Evolutionary conservation across 1,139 yeast genomes (phyloP).

Genomic region (Yamadazyma friedrichii): DNA sequence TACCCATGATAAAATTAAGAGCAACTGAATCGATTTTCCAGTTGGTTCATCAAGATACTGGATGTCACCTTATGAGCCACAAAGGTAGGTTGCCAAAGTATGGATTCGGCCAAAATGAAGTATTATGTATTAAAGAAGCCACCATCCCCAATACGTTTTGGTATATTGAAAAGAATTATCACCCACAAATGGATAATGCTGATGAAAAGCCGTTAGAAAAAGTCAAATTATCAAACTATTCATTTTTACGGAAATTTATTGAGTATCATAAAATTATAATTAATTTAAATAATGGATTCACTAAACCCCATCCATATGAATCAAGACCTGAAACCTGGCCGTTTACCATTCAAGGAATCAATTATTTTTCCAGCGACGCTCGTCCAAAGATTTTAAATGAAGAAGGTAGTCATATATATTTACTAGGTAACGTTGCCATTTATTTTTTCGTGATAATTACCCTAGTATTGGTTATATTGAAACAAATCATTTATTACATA

Average conservation of each 20-base stretch:
- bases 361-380: constrained; percentile 25
- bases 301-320: constrained; percentile 26
- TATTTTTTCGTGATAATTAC: constrained; percentile 28
- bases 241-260: constrained; percentile 29
- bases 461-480: constrained; percentile 19
- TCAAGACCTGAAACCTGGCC: constrained; percentile 44
- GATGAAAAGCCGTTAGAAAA: constrained; percentile 20
- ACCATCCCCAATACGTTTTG: constrained; percentile 58
- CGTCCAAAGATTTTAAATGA: constrained; percentile 19
- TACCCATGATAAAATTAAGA: constrained; percentile 41
- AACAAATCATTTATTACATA: constrained; percentile 21
- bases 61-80: constrained; percentile 65
- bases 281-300: constrained; percentile 26
- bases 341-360: constrained; percentile 32
- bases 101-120: constrained; percentile 74
- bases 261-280: constrained; percentile 40
- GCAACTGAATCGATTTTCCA: constrained; percentile 59
- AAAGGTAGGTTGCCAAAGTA: constrained; percentile 61
- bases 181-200: constrained; percentile 39
- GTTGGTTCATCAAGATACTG: constrained; percentile 56
- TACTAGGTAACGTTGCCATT: constrained; percentile 36
- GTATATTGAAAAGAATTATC: constrained; percentile 62
- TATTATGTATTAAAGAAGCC: constrained; percentile 68
- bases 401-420: constrained; percentile 31
- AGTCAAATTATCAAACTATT: constrained; percentile 23